A percentile compares a stretch with the other conserved stretches of the same genome.
Conservation (phyloP, 139 green algal species). For the Picochlorum sp. region DNA sequence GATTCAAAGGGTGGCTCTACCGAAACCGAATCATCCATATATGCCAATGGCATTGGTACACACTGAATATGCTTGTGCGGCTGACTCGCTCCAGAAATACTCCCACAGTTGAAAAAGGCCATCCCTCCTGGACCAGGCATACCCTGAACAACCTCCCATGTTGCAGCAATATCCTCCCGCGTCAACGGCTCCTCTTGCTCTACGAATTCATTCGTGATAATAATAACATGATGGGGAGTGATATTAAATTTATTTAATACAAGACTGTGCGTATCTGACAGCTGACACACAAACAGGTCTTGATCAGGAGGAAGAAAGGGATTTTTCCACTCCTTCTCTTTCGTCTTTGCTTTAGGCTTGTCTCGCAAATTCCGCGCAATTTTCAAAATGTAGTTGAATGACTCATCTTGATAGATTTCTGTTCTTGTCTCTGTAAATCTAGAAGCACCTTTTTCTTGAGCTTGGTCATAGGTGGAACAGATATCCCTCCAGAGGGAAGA, state of each 20-base stretch:
- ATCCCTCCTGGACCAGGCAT: conserved; percentile 53
- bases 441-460: conserved; percentile 14
- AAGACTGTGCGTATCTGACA: conserved; percentile 38
- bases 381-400: conserved; percentile 47
- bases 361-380: conserved; percentile 49
- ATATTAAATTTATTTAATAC: conserved; percentile 43
- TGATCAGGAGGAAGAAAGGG: conserved; percentile 76
- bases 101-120: conserved; percentile 77
- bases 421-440: conserved; percentile 16
- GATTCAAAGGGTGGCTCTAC: conserved; percentile 8
- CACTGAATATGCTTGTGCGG: conserved; percentile 84
- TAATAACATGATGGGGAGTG: conserved; percentile 43
- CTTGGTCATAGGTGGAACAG: conserved; percentile 10
- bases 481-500: conserved; percentile 19
- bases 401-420: conserved; percentile 11
- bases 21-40: not conserved
- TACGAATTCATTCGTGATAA: conserved; percentile 66
- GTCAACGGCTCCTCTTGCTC: conserved; percentile 56
- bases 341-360: conserved; percentile 45
- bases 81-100: conserved; percentile 61
- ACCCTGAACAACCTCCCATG: conserved; percentile 37
- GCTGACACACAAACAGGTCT: conserved; percentile 55
- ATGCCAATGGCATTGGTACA: conserved; percentile 32
- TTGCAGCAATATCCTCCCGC: conserved; percentile 46
- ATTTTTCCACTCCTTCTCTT: conserved; percentile 40